Evolutionary conservation across 352 stramenopile species (phyloP).

Genomic region (Pythium biforme): DNA sequence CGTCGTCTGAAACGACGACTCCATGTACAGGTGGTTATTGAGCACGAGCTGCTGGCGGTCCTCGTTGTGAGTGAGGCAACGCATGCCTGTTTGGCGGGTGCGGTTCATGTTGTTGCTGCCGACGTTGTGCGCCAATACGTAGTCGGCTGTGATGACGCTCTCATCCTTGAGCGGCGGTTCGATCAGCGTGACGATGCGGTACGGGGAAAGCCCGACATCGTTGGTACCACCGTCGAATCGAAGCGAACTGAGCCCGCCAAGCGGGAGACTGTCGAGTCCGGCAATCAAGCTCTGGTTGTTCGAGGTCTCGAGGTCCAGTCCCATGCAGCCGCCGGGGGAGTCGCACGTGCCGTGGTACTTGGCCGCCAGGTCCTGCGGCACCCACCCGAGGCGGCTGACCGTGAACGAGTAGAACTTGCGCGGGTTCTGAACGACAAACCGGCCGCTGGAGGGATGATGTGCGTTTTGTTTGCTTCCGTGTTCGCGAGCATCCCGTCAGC

Average conservation of each 20-base stretch:
- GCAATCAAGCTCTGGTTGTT: background rate
- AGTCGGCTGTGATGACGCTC: background rate
- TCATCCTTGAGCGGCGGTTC: background rate
- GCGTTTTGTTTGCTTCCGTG: background rate
- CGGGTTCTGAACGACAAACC: background rate
- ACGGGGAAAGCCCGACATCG: background rate
- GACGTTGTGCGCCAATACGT: background rate
- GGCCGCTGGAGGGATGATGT: too few relatives aligned
- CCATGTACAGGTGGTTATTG: slow-evolving; percentile 16
- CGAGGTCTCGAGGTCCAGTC: background rate
- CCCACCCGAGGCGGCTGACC: background rate
- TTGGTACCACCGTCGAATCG: background rate
- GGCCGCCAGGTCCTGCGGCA: background rate
- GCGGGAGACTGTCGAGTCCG: background rate
- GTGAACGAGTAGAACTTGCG: slow-evolving; percentile 4
- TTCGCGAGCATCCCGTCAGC: background rate
- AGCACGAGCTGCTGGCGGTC: slow-evolving; percentile 3
- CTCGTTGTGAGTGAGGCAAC: background rate
- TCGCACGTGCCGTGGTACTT: background rate
- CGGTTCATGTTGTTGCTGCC: background rate
- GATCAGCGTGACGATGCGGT: background rate
- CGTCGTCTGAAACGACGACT: slow-evolving; percentile 5
- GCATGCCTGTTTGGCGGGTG: too few relatives aligned
- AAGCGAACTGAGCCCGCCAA: background rate
- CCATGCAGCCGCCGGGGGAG: background rate